These are phyloP conservation scores for Lanmaoa rubissima DNA, from an alignment of 768 basidiomycete species.

Conservation along the genomic window DNA sequence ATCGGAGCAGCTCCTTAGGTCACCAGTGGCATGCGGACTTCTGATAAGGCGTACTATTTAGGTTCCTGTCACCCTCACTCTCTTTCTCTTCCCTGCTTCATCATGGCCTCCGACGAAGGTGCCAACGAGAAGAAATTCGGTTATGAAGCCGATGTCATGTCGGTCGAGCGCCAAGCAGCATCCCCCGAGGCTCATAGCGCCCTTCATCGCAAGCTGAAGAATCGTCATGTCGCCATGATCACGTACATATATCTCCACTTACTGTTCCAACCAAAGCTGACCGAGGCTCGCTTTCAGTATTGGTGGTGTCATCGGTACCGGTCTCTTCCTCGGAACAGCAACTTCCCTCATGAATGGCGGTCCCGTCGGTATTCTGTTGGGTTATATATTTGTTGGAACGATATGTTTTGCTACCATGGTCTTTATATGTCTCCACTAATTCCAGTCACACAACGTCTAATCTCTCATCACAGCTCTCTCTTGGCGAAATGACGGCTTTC, in stretches of 20 bases:
- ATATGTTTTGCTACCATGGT: constrained; percentile 42
- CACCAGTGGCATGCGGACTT: not conserved
- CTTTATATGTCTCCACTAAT: not conserved
- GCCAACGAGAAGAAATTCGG: not conserved
- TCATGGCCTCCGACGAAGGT: constrained; percentile 10
- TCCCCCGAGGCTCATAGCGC: not conserved
- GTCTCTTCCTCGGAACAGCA: constrained; percentile 36
- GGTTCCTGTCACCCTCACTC: not conserved
- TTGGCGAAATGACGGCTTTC: constrained; percentile 48
- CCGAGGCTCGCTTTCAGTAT: constrained; percentile 18
- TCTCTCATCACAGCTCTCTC: constrained; percentile 22
- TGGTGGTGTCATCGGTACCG: constrained; percentile 43
- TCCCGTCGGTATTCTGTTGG: constrained; percentile 46
- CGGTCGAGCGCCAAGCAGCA: constrained; percentile 7
- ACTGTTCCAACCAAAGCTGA: not conserved
- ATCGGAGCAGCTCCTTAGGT: not conserved
- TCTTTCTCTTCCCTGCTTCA: not conserved
- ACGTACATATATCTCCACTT: constrained; percentile 13
- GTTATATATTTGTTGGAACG: constrained; percentile 37
- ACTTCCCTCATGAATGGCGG: constrained; percentile 40
- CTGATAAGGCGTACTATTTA: not conserved
- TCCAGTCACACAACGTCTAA: not conserved
- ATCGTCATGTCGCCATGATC: constrained; percentile 38
- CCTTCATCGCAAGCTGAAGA: constrained; percentile 32
- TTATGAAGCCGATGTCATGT: constrained; percentile 6